Percentiles rank a stretch among this genome's conserved stretches.
Evolutionary conservation across 345 rosid species (phyloP).

Genomic region (Melaleuca quinquenervia): DNA sequence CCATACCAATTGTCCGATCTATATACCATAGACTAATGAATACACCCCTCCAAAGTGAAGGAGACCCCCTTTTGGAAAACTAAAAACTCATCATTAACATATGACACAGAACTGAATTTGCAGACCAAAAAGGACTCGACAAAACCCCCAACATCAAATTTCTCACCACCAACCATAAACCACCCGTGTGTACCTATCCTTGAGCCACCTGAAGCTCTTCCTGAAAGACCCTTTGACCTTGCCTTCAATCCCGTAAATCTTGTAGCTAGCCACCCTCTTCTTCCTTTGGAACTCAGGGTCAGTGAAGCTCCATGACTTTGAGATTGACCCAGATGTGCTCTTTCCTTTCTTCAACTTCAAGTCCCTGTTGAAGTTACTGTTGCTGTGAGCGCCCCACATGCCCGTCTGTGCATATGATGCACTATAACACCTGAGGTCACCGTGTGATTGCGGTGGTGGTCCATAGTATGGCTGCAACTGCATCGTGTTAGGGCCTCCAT

Average conservation of each 20-base stretch:
- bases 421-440: slow-evolving; percentile 54
- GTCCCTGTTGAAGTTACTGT: slow-evolving; percentile 3
- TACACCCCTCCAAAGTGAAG: background rate
- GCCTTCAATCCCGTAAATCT: slow-evolving; percentile 77
- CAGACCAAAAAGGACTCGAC: background rate
- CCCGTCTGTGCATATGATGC: slow-evolving; percentile 44
- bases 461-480: slow-evolving; percentile 50
- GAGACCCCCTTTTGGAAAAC: background rate
- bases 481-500: slow-evolving; percentile 32
- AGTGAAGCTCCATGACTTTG: slow-evolving; percentile 39
- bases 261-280: slow-evolving; percentile 90
- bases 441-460: slow-evolving; percentile 10
- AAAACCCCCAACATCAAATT: background rate
- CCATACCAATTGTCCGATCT: background rate
- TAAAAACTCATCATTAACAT: background rate
- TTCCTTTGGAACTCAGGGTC: slow-evolving; percentile 93
- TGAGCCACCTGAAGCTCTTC: slow-evolving; percentile 88
- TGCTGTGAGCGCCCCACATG: slow-evolving; percentile 20
- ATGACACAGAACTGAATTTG: background rate
- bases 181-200: slow-evolving; percentile 56
- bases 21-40: background rate
- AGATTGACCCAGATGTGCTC: slow-evolving; percentile 26
- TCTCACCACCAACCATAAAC: slow-evolving; percentile 82
- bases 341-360: slow-evolving; percentile 48
- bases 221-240: slow-evolving; percentile 82